Evolutionary conservation across 257 asterid genomes (phyloP), one percentile per base, ranked within the genome.

Genomic region (Nicotiana undulata): DNA sequence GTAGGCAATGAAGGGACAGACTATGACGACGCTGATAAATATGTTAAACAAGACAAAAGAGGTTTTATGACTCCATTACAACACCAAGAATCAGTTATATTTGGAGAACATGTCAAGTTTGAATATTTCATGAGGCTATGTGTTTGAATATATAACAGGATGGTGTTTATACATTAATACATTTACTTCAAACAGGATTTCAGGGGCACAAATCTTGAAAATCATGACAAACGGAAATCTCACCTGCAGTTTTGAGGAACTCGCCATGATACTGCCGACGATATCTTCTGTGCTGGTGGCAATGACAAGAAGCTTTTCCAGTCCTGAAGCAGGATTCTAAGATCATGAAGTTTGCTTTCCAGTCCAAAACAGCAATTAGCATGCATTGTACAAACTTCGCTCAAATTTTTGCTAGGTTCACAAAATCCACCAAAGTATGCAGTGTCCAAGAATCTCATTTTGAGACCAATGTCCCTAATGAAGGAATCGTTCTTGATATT

Each of bases 161-260:
- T 4, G 11, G 31, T 55, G 32, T 79, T 13, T 29, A 29, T 20
- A 7, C 22, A 72, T 49, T 13, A 40, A 29, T 20, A 7, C 22
- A 72, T 49, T 24, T 8, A n/a, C 5, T 26, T 79, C 11, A n/a
- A 52, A 79, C 58, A 17, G 22, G 28, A n/a, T 20, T n/a, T 55
- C 44, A 28, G 16, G 28, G 52, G 15, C 37, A 20, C 20, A 9
- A 31, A n/a, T 24, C 52, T 10, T 4, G 9, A 44, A 79, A 75
- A 24, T 34, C 11, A 64, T 61, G 12, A 34, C 15, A 83, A 55
- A 56, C 75, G 81, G 80, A 28, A 26, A 64, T 10, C 80, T 75
- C 81, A 93, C 98, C 96, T 80, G 89, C 97, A 92, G 84, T 92
- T 92, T 80, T 92, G 90, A 7, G 97, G 97, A 82, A 90, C 97